Base-by-base conservation (phyloP, 2,329 filamentous ascomycete species). In the Coniosporium tulheliwenetii region DNA sequence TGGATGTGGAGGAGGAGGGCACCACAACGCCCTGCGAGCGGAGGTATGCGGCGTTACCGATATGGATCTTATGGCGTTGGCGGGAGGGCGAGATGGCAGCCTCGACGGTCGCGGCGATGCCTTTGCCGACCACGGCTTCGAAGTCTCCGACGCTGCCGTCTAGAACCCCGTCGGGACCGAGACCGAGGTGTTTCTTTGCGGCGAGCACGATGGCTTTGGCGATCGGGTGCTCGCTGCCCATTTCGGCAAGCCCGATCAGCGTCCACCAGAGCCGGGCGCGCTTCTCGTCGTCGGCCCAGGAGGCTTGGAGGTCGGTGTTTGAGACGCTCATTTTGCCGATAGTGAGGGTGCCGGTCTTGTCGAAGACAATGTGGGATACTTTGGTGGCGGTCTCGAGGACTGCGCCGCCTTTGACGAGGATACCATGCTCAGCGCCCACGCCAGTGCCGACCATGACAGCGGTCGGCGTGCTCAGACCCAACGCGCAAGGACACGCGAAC, bases 361-460 rank as follows among this genome's bases (percentile, higher is more conserved):
- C 89, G 15, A 96, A 75, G 12, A 96, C 82, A 14, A 96, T 75
- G 50, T 93, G 82, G 1, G 80, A 93, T 48, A 96, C 75, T 59
- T 85, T 89, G 8, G 86, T 96, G 0, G 86, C 83, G 4, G 77
- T 85, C 64, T 98, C 89, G 3, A 98, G 68, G 29, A 87, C 86
- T 34, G 85, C 87, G 42, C 91, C 91, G 41, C 91, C 89, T 63
- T 98, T 98, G 58, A 96, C 86, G n/a, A 98, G 69, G 50, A 98
- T 98, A 16, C 91, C 91, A 50, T 94, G 81, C 60, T 95, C 84
- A 2, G 91, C 91, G 39, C 91, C 91, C 30, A 95, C 79, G 44
- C 91, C 91, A n/a, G 91, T 96, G 36, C 91, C 91, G 29, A 98
- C 91, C 91, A 98, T 96, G 57, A 98, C 87, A 2, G 91, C 91